Evolutionary conservation across 2,329 filamentous ascomycete species (phyloP).

Genomic region (Fusarium sp.): DNA sequence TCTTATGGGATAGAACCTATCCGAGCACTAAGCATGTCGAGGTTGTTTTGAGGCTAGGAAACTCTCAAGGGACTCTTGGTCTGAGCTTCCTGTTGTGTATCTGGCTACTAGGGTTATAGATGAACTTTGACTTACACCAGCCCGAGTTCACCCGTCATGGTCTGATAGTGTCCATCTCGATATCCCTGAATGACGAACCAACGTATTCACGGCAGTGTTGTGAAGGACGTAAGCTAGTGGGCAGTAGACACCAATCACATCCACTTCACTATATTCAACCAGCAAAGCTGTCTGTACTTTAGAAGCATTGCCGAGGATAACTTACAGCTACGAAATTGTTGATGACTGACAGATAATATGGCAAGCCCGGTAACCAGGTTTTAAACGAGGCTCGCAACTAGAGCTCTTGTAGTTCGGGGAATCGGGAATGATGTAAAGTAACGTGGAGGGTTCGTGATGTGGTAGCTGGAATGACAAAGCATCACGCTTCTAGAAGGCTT

Average conservation of each 20-base stretch:
- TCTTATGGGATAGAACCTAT: background rate
- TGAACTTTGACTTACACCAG: background rate
- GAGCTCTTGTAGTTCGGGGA: background rate
- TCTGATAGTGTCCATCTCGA: background rate
- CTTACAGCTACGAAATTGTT: background rate
- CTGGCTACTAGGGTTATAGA: background rate
- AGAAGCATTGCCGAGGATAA: constrained; percentile 9
- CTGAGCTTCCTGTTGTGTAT: background rate
- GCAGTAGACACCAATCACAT: background rate
- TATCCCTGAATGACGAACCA: background rate
- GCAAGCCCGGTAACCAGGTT: background rate
- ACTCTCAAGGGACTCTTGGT: background rate
- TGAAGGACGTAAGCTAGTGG: background rate
- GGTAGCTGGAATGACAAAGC: background rate
- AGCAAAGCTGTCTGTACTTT: background rate
- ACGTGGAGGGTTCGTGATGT: constrained; percentile 4
- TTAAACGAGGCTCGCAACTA: background rate
- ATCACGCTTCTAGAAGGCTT: constrained; percentile 21
- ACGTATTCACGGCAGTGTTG: background rate
- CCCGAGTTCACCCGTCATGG: background rate
- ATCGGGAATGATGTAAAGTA: constrained; percentile 4
- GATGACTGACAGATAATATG: constrained; percentile 3
- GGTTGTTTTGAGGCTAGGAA: background rate
- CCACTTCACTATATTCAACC: background rate
- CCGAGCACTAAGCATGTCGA: background rate